Base-by-base conservation (phyloP, 164 flowering plant genomes). In the Umbellularia californica region DNA sequence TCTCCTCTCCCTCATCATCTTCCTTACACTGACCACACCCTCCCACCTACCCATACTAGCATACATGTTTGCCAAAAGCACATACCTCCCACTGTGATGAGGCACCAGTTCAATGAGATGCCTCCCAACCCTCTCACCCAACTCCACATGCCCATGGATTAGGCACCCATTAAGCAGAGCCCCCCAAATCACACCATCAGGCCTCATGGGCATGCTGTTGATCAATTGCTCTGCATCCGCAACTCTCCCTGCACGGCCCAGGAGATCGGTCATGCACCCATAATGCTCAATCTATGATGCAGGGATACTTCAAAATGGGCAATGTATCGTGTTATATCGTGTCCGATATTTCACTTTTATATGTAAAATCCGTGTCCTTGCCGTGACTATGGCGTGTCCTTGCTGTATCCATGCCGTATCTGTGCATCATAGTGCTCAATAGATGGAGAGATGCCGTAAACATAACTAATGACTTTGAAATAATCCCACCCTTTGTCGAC, bases 71-170 rank as follows among this genome's bases (percentile, higher is more conserved):
- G 74, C 78, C 25, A 76, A 20, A 58, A 70, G 74, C 35, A 76
- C 74, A 71, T 76, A 76, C 64, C 78, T 62, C 25, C 78, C 78
- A 65, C 78, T 64, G 27, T 76, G 78, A 30, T 4, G 33, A 30
- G 33, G 33, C 33, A 3, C 33, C 5, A 30, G 33, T 5, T 30
- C 5, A 30, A 76, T 70, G 6, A 76, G 68, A 51, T 64, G 64
- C 35, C 33, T 76, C 55, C 78, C 78, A 15, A 76, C 74, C 30
- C 68, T 71, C 70, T 76, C 78, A 19, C 74, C 78, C 69, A 76
- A 51, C 23, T 70, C 74, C 24, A 51, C 67, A 52, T 64, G 24
- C 17, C 74, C 69, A 70, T 76, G 78, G 30, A 76, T 76, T 50
- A 51, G 50, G 63, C 78, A 76, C 78, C 78, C 78, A 68, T 64